Evolutionary conservation across 176 grass and related monocot genomes (phyloP).

Genomic region (Oryza rufipogon): DNA sequence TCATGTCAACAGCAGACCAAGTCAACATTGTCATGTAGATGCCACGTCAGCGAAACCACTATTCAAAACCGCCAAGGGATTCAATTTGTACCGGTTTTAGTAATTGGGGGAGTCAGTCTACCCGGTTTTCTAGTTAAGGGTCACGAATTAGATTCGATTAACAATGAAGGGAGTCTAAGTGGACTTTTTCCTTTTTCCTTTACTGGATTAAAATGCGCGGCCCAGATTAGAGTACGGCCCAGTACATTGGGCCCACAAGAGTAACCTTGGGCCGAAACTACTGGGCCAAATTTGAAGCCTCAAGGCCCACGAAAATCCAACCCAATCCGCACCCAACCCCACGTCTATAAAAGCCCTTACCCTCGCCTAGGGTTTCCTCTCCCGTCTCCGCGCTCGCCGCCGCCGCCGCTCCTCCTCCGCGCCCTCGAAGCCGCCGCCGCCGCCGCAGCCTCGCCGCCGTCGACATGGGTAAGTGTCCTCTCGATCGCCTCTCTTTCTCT

Average conservation of each 20-base stretch:
- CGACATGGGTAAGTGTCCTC: constrained; percentile 54
- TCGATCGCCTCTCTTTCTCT: fast-evolving
- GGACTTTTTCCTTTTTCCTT: no score
- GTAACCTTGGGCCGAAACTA: fast-evolving
- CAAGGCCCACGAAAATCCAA: neutral
- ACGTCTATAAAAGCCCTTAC: constrained; percentile 20
- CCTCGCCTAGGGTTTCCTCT: constrained; percentile 42
- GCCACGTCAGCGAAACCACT: no score
- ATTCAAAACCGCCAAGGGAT: no score
- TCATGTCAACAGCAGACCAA: no score
- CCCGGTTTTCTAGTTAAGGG: no score
- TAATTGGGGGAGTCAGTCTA: no score
- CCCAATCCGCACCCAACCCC: neutral
- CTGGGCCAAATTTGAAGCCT: neutral
- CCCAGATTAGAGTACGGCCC: no score
- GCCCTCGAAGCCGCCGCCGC: neutral
- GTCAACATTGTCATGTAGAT: no score
- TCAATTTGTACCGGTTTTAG: no score
- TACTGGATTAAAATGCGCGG: neutral
- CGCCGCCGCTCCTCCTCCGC: neutral
- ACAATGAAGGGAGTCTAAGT: no score
- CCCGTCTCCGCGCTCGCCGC: constrained; percentile 33
- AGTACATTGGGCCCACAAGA: neutral
- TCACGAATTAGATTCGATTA: no score
- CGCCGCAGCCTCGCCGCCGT: neutral